Percentiles rank a stretch among this genome's conserved stretches.
Evolutionary conservation across 1,139 yeast genomes (phyloP).

Genomic region (Eremothecium cymbalariae): DNA sequence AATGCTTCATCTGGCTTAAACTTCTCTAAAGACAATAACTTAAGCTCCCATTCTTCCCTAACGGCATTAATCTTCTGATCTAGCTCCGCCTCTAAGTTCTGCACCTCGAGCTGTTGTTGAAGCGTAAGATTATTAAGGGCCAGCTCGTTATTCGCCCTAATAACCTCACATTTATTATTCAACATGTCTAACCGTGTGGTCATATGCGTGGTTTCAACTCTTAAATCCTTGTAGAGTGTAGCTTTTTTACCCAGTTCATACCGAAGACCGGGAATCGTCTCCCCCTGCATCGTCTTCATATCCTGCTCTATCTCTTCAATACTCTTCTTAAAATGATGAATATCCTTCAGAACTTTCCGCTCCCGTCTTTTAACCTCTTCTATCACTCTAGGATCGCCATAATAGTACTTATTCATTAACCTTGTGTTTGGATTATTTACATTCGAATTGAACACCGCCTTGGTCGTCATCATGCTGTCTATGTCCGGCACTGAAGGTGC

Average conservation of each 20-base stretch:
- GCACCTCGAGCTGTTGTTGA: slow-evolving; percentile 16
- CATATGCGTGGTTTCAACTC: slow-evolving; percentile 14
- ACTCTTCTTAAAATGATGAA: slow-evolving; percentile 21
- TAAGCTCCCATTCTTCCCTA: slow-evolving; percentile 15
- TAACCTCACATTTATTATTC: slow-evolving; percentile 15
- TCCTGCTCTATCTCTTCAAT: slow-evolving; percentile 24
- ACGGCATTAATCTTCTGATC: slow-evolving; percentile 12
- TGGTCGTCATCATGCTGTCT: slow-evolving; percentile 6
- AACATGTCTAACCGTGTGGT: slow-evolving; percentile 13
- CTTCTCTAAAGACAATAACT: slow-evolving; percentile 17
- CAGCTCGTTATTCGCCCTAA: slow-evolving; percentile 14
- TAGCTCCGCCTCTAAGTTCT: slow-evolving; percentile 18
- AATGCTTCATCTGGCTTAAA: slow-evolving; percentile 19
- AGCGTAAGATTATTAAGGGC: slow-evolving; percentile 15
- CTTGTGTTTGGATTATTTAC: slow-evolving; percentile 10
- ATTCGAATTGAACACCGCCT: slow-evolving; percentile 2
- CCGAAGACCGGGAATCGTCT: slow-evolving; percentile 15
- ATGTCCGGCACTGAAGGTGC: slow-evolving; percentile 1
- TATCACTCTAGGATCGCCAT: slow-evolving; percentile 23
- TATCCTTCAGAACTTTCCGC: slow-evolving; percentile 25
- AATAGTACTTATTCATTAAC: slow-evolving; percentile 22
- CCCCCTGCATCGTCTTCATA: slow-evolving; percentile 13
- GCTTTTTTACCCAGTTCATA: slow-evolving; percentile 13
- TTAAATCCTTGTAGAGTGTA: slow-evolving; percentile 13
- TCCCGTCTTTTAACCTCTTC: slow-evolving; percentile 25